A percentile compares a stretch with the other conserved stretches of the same genome.
phyloP scores from a whole-genome alignment of 192 early-diverging fungal genomes.

The Podila epicladia region DNA sequence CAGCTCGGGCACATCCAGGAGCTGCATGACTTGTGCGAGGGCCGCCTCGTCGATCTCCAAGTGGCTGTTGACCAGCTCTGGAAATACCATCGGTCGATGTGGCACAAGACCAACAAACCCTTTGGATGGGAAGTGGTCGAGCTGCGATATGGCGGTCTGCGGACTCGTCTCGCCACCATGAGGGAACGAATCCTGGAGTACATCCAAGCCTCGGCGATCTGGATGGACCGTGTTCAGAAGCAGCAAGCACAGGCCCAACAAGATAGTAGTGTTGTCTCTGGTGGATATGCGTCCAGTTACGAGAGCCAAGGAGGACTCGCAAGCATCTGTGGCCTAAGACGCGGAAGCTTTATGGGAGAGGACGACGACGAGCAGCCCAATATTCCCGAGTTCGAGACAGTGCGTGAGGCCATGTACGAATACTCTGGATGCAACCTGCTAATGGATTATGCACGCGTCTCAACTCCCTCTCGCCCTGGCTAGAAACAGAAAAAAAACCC shows the following conservation, averaged over 20 bases:
- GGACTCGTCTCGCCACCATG: constrained; percentile 73
- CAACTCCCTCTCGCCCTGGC: constrained; percentile 69
- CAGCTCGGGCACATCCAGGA: constrained; percentile 59
- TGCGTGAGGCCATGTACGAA: constrained; percentile 72
- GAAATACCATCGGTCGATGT: constrained; percentile 82
- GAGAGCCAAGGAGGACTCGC: constrained; percentile 46
- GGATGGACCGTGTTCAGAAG: constrained; percentile 8
- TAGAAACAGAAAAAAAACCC: constrained; percentile 19
- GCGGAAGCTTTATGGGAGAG: constrained; percentile 12
- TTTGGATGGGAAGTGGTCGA: constrained; percentile 91
- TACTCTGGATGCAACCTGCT: constrained; percentile 72
- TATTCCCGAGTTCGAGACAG: constrained; percentile 76
- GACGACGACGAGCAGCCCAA: constrained; percentile 25
- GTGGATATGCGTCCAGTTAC: constrained; percentile 24
- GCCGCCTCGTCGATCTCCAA: constrained; percentile 63
- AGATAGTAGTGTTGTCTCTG: neutral
- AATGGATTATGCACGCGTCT: constrained; percentile 73
- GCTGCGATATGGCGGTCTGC: constrained; percentile 82
- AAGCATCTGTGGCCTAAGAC: constrained; percentile 30
- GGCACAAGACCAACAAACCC: constrained; percentile 83
- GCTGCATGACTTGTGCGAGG: constrained; percentile 64
- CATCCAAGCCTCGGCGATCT: constrained; percentile 40
- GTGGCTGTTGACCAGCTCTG: constrained; percentile 77
- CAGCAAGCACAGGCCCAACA: constrained; percentile 7
- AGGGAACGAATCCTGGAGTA: constrained; percentile 73